These are phyloP conservation scores for Nemania diffusa DNA, from an alignment of 2,329 filamentous ascomycete species.

Conservation along the genomic window DNA sequence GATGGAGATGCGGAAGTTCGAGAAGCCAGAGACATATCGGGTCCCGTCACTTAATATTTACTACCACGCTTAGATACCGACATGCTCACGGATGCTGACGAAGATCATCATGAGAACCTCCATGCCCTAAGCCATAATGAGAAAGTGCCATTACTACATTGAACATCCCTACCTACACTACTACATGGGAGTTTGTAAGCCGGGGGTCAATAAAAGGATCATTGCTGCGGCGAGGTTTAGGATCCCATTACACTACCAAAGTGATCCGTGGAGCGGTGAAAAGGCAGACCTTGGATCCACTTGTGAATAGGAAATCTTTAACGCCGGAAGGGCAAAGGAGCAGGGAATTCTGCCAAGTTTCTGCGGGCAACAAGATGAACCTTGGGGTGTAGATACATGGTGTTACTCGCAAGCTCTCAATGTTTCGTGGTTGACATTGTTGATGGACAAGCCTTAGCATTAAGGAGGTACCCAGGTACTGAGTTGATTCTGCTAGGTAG, in stretches of 20 bases:
- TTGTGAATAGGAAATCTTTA: not conserved
- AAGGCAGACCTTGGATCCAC: not conserved
- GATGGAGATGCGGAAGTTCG: not conserved
- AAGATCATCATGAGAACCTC: slow-evolving; percentile 15
- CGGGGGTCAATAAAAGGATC: slow-evolving; percentile 13
- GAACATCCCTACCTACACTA: slow-evolving; percentile 18
- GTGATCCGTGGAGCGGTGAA: not conserved
- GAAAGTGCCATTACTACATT: slow-evolving; percentile 25
- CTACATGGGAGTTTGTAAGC: slow-evolving; percentile 10
- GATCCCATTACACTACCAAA: not conserved
- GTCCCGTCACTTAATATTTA: slow-evolving; percentile 7
- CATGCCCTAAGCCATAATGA: slow-evolving; percentile 26
- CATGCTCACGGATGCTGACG: slow-evolving; percentile 23
- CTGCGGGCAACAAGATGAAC: not conserved
- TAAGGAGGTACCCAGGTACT: too few relatives aligned
- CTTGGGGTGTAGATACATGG: not conserved
- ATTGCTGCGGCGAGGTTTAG: not conserved
- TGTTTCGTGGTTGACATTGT: not conserved
- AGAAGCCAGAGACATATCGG: slow-evolving; percentile 4
- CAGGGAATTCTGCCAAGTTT: not conserved
- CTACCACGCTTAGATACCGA: not conserved
- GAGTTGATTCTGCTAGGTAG: too few relatives aligned
- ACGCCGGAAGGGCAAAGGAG: not conserved
- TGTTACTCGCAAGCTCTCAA: not conserved
- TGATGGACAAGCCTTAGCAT: too few relatives aligned